Evolutionary conservation across 2,329 filamentous ascomycete genomes (phyloP), one percentile per base, ranked within the genome.

Genomic region (Cercospora beticola): DNA sequence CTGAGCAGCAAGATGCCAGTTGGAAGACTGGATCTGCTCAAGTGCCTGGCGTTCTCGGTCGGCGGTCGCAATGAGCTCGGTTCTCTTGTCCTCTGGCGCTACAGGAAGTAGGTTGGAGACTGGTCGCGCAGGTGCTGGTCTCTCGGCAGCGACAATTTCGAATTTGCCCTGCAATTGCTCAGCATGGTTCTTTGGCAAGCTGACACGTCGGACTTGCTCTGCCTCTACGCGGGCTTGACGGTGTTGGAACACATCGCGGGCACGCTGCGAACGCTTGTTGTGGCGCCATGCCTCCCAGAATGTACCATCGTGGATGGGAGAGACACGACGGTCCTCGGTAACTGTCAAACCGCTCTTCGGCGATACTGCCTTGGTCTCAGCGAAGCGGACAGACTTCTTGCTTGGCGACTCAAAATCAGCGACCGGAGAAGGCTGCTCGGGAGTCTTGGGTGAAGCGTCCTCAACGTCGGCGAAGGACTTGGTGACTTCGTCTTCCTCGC

Each of bases 161-260:
- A 92, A 96, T 78, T 92, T 95, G 74, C 94, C 93, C 33, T 92
- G 86, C 21, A 98, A 87, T 76, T 93, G 91, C 77, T 92, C 91
- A 77, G 90, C 87, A 80, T 97, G 93, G 49, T 87, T 83, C 67
- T 90, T 85, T 21, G 87, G 86, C 67, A 93, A 87, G 56, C 90
- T 92, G 66, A 94, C 86, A 46, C 95, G 90, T 76, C 91, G 88
- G 30, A 93, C 88, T 78, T 97, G 94, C 59, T 97, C 85, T 26
- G 93, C 92, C 78, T 98, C 94, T 68, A 94, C 96, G 60, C 95
- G 90, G 26, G 92, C 87, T 66, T 92, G 88, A 52, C 92, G 90
- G 79, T 97, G 92, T 65, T 97, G 87, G 77, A 97, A 97, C 9
- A 90, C 89, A 79, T 98, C 95, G 18, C 85, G 83, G 64, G 85